Percentiles rank a stretch among this genome's conserved stretches.
These are phyloP conservation scores for Podosphaera xanthii DNA, from an alignment of 2,329 filamentous ascomycete genomes.

Conservation along the genomic window DNA sequence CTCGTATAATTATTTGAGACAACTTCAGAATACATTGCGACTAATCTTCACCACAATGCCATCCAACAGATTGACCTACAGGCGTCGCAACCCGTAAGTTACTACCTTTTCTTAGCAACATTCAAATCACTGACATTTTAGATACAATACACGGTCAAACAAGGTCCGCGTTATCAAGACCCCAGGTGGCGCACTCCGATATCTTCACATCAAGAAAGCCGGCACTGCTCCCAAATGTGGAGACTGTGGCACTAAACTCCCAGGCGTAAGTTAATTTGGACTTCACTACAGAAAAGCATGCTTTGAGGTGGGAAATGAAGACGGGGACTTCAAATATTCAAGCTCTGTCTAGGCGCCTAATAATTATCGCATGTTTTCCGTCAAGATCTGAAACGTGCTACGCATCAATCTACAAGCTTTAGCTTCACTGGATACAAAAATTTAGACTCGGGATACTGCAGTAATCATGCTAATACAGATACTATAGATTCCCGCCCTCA, in stretches of 20 bases:
- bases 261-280: conserved; percentile 57
- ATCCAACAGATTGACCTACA: conserved; percentile 25
- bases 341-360: neutral
- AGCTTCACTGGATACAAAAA: neutral
- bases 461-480: neutral
- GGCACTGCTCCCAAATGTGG: conserved; percentile 96
- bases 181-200: conserved; percentile 81
- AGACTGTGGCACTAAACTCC: conserved; percentile 95
- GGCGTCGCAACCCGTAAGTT: conserved; percentile 58
- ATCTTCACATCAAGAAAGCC: conserved; percentile 99
- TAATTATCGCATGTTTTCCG: neutral
- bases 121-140: conserved; percentile 17
- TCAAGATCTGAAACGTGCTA: neutral
- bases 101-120: neutral
- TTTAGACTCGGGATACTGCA: neutral
- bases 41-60: conserved; percentile 21
- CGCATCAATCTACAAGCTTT: neutral
- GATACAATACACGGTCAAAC: conserved; percentile 98
- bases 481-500: conserved; percentile 73
- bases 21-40: conserved; percentile 18
- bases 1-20: conserved; percentile 5
- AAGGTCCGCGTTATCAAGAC: conserved; percentile 91
- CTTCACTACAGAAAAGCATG: neutral
- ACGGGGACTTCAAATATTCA: neutral
- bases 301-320: neutral